phyloP scores from a whole-genome alignment of 2,329 filamentous ascomycete genomes.

The Pseudogymnoascus sp. region DNA sequence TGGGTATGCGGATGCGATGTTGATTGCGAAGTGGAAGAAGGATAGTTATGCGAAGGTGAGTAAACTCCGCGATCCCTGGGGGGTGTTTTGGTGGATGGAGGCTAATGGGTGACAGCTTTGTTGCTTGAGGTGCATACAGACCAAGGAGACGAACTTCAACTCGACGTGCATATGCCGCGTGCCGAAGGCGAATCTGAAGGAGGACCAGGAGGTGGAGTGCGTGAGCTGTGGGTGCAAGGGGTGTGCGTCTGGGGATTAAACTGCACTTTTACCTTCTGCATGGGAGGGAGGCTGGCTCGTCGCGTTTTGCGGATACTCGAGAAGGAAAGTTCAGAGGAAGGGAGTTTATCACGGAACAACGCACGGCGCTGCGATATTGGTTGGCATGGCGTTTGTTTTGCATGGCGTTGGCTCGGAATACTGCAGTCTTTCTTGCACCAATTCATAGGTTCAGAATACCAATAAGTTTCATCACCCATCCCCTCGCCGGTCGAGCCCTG shows the following conservation, averaged over 20 bases:
- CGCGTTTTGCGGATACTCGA: background rate
- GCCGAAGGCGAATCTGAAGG: constrained; percentile 80
- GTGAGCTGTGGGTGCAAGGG: constrained; percentile 92
- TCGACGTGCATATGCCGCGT: constrained; percentile 96
- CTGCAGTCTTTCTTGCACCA: background rate
- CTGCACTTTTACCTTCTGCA: background rate
- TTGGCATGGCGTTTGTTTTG: background rate
- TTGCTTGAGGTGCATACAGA: constrained; percentile 92
- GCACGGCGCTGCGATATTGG: background rate
- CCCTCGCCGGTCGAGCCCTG: background rate
- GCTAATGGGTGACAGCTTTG: constrained; percentile 55
- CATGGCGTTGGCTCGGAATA: background rate
- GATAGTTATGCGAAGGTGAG: constrained; percentile 92
- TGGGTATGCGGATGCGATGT: constrained; percentile 83
- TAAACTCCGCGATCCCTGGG: constrained; percentile 20
- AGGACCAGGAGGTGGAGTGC: constrained; percentile 84
- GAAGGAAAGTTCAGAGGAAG: background rate
- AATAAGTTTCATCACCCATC: background rate
- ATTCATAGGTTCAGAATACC: background rate
- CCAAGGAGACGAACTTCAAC: constrained; percentile 99
- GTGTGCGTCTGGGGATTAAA: constrained; percentile 74
- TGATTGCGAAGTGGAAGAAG: constrained; percentile 99
- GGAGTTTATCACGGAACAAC: background rate
- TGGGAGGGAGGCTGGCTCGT: background rate
- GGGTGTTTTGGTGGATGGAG: background rate